phyloP scores from a whole-genome alignment of 371 early-diverging fungal species.

The Mortierella sp. region DNA sequence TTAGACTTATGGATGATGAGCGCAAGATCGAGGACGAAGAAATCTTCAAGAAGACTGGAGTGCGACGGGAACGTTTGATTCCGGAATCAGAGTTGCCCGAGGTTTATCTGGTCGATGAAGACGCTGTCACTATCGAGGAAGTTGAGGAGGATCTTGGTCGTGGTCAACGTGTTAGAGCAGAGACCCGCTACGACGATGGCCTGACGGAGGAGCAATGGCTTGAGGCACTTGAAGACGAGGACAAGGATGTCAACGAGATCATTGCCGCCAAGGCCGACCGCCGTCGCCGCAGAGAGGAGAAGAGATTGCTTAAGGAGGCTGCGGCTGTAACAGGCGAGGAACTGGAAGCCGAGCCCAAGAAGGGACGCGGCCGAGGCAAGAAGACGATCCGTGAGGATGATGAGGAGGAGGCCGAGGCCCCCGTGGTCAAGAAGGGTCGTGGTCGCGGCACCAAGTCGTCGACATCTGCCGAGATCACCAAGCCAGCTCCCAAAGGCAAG shows the following conservation, averaged over 20 bases:
- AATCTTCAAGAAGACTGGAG: constrained; percentile 50
- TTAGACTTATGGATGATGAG: constrained; percentile 80
- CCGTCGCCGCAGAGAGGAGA: constrained; percentile 59
- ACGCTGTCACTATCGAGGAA: constrained; percentile 54
- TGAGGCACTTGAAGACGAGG: constrained; percentile 75
- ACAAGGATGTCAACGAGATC: constrained; percentile 74
- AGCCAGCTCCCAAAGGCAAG: constrained; percentile 35
- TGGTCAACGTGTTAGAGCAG: constrained; percentile 77
- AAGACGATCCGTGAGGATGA: constrained; percentile 35
- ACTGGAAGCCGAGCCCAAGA: constrained; percentile 38
- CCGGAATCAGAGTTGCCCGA: constrained; percentile 92
- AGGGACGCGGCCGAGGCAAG: constrained; percentile 36
- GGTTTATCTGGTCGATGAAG: constrained; percentile 78
- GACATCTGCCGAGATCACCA: constrained; percentile 34
- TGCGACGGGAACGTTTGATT: constrained; percentile 83
- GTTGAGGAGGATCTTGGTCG: constrained; percentile 78
- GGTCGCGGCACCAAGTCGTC: constrained; percentile 42
- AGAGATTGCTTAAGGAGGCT: constrained; percentile 31
- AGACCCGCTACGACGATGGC: constrained; percentile 92
- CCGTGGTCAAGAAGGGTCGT: constrained; percentile 41
- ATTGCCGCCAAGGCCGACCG: constrained; percentile 69
- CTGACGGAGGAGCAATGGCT: constrained; percentile 96
- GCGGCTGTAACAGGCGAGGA: constrained; percentile 32
- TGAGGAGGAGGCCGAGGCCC: constrained; percentile 30
- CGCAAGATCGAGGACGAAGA: constrained; percentile 64